Evolutionary conservation across 2,329 filamentous ascomycete genomes (phyloP).

Genomic region (Hypoxylon sp.): DNA sequence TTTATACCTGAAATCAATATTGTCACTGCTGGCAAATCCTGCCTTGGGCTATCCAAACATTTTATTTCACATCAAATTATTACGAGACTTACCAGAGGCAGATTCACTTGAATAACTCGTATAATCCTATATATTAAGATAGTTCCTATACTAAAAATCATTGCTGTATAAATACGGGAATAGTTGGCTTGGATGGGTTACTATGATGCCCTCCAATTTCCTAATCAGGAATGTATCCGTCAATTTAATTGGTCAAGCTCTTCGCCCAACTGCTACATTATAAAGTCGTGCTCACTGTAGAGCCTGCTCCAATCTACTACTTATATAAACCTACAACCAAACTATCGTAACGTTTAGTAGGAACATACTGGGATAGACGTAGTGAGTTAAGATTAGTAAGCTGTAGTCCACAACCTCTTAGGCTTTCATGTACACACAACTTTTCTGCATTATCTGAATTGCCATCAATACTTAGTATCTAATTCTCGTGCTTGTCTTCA

Average conservation of each 20-base stretch:
- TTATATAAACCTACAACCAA: too few relatives aligned
- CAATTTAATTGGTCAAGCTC: slow-evolving; percentile 22
- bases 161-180: not conserved
- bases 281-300: not conserved
- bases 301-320: not conserved
- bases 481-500: too few relatives aligned
- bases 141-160: not conserved
- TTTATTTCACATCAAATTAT: not conserved
- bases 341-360: too few relatives aligned
- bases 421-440: too few relatives aligned
- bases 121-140: not conserved
- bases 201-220: slow-evolving; percentile 5
- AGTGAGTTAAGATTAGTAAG: too few relatives aligned
- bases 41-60: not conserved
- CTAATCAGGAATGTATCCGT: slow-evolving; percentile 18
- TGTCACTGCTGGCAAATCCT: too few relatives aligned
- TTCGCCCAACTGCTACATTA: not conserved
- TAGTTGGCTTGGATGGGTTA: not conserved
- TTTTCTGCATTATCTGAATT: too few relatives aligned
- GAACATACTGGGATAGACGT: too few relatives aligned
- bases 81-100: not conserved
- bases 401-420: too few relatives aligned
- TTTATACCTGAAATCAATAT: too few relatives aligned
- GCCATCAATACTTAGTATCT: too few relatives aligned
- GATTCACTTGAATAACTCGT: not conserved